These are phyloP conservation scores for Isatis lusitanica DNA, from an alignment of 441 rosid genomes.

Conservation along the genomic window DNA sequence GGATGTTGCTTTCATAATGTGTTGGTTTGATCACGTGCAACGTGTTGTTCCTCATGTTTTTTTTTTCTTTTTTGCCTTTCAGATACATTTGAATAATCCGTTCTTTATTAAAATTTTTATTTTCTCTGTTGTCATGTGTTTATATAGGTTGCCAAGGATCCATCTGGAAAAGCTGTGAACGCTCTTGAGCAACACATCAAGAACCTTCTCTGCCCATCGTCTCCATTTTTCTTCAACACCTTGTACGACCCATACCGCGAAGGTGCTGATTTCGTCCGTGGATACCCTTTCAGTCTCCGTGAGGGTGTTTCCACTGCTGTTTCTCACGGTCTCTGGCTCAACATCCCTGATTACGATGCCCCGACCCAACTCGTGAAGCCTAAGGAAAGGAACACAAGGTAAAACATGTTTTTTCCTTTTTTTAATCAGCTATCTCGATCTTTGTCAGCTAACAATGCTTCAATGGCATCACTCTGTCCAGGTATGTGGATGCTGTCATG, in stretches of 20 bases:
- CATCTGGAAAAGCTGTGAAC: constrained; percentile 80
- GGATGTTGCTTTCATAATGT: constrained; percentile 22
- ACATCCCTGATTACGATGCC: constrained; percentile 96
- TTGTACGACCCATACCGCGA: constrained; percentile 83
- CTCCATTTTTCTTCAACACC: constrained; percentile 84
- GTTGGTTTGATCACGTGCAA: constrained; percentile 31
- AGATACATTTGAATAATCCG: not conserved
- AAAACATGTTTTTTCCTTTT: not conserved
- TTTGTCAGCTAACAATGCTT: not conserved
- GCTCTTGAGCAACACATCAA: constrained; percentile 93
- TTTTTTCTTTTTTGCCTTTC: not conserved
- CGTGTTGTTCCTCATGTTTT: constrained; percentile 5
- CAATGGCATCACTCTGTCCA: constrained; percentile 9
- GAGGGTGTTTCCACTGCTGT: constrained; percentile 82
- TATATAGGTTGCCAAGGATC: constrained; percentile 77
- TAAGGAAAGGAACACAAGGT: constrained; percentile 81
- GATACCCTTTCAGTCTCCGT: constrained; percentile 89
- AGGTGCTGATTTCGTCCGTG: constrained; percentile 86
- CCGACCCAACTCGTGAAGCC: constrained; percentile 95
- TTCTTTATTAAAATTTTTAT: not conserved
- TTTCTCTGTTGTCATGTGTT: constrained; percentile 12
- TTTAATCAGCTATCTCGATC: not conserved
- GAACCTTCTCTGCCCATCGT: constrained; percentile 68
- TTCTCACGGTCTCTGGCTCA: constrained; percentile 94
- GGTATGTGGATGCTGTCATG: constrained; percentile 88